Conservation (phyloP, 202 grass and related monocot genomes). For the Musa balbisiana region DNA sequence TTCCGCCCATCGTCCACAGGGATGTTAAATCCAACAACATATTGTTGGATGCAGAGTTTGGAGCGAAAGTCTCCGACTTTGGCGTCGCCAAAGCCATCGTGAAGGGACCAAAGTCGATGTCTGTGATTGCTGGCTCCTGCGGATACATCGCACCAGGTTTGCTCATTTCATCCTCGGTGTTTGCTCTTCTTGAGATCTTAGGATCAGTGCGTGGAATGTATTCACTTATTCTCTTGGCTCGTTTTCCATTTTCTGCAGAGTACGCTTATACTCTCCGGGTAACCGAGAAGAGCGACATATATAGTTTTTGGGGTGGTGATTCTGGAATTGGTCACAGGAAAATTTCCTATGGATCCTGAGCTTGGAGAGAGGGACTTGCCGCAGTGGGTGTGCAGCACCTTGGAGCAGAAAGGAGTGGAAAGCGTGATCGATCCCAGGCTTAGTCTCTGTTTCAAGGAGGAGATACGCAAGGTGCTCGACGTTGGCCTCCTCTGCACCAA, state of each 20-base stretch:
- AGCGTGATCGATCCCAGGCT: constrained; percentile 16
- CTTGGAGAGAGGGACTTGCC: constrained; percentile 21
- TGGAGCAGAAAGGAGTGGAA: constrained; percentile 13
- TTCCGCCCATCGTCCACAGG: constrained; percentile 18
- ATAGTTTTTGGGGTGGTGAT: constrained; percentile 28
- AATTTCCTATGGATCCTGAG: constrained; percentile 6
- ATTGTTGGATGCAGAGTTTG: constrained; percentile 22
- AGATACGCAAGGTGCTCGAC: constrained; percentile 16
- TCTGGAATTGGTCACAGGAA: constrained; percentile 18
- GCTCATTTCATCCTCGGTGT: background rate
- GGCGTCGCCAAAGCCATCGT: constrained; percentile 18
- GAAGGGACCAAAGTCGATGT: constrained; percentile 18
- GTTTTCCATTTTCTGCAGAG: constrained; percentile 2
- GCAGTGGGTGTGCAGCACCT: constrained; percentile 16
- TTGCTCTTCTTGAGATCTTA: background rate
- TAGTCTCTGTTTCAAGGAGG: constrained; percentile 2
- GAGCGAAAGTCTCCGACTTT: constrained; percentile 20
- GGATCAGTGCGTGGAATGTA: too few relatives aligned
- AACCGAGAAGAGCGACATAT: constrained; percentile 25
- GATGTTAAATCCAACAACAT: constrained; percentile 29
- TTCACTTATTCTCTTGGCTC: background rate
- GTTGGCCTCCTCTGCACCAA: constrained; percentile 17
- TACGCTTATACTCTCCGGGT: constrained; percentile 24
- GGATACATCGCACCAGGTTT: constrained; percentile 27
- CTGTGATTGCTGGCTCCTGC: constrained; percentile 21